Conservation (phyloP, 441 rosid species). For the Flueggea neowawraea region DNA sequence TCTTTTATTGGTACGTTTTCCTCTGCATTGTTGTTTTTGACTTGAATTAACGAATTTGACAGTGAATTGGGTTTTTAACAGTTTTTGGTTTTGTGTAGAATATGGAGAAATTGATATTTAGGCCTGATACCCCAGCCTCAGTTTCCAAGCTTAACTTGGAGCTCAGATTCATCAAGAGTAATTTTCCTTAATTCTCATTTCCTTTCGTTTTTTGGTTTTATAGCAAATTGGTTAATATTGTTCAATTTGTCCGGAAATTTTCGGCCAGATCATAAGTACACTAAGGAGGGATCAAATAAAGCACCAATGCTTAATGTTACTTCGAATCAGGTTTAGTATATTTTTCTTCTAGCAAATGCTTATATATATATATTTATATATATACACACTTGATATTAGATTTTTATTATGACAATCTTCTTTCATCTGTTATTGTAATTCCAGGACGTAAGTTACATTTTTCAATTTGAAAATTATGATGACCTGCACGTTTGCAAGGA, state of each 20-base stretch:
- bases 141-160: constrained; percentile 64
- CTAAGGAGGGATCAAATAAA: constrained; percentile 76
- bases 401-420: not conserved
- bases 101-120: constrained; percentile 56
- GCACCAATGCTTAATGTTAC: constrained; percentile 87
- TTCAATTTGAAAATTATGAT: constrained; percentile 73
- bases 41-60: not conserved
- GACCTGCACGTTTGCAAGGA: constrained; percentile 79
- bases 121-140: constrained; percentile 65
- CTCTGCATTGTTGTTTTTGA: not conserved
- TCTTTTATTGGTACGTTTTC: constrained; percentile 48
- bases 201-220: not conserved
- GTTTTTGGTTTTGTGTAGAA: constrained; percentile 36
- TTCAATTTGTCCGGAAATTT: not conserved
- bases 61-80: not conserved
- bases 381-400: not conserved
- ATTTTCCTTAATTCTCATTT: not conserved
- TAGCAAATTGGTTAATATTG: not conserved
- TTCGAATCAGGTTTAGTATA: constrained; percentile 45
- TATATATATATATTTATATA: no score
- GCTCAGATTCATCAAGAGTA: constrained; percentile 68
- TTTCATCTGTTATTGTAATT: constrained; percentile 8
- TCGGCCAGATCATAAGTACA: constrained; percentile 60
- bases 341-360: no score
- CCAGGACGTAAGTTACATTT: constrained; percentile 74